Conservation (phyloP, 1,139 yeast genomes). For the Geotrichum carabidarum region DNA sequence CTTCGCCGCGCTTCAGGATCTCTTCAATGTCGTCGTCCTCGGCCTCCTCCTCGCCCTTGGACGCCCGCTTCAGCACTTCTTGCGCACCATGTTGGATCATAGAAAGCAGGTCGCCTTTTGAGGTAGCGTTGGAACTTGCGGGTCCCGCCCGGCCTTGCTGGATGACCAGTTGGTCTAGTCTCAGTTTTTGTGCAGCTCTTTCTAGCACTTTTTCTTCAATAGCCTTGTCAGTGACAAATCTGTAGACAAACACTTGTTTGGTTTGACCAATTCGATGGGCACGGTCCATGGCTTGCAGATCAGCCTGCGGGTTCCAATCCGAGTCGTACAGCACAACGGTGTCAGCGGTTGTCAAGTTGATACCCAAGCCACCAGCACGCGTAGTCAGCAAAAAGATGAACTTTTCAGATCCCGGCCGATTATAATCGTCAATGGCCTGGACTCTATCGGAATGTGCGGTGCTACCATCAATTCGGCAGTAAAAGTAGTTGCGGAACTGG, state of each 20-base stretch:
- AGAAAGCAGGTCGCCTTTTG: constrained; percentile 79
- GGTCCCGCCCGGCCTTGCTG: constrained; percentile 75
- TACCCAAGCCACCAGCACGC: constrained; percentile 98
- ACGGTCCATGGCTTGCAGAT: constrained; percentile 97
- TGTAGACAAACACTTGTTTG: constrained; percentile 85
- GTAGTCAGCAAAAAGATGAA: constrained; percentile 86
- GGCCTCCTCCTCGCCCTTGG: constrained; percentile 29
- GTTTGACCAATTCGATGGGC: constrained; percentile 98
- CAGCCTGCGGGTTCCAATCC: constrained; percentile 99
- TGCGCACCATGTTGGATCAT: constrained; percentile 98
- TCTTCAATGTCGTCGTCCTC: constrained; percentile 75
- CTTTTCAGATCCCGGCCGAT: constrained; percentile 74
- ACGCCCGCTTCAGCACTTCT: constrained; percentile 55
- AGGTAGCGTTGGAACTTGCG: constrained; percentile 48
- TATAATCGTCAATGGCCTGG: constrained; percentile 85
- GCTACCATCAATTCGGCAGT: constrained; percentile 92
- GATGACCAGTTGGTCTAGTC: constrained; percentile 90
- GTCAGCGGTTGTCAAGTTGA: constrained; percentile 89
- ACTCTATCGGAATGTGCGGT: constrained; percentile 93
- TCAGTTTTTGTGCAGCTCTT: constrained; percentile 88
- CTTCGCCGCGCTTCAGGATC: constrained; percentile 71
- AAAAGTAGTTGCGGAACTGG: constrained; percentile 70
- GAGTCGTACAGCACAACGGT: constrained; percentile 85
- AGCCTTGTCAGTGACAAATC: constrained; percentile 93
- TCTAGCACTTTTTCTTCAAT: constrained; percentile 94